Evolutionary conservation across 2,329 filamentous ascomycete genomes (phyloP).

Genomic region (Chalaropsis thielavioides): DNA sequence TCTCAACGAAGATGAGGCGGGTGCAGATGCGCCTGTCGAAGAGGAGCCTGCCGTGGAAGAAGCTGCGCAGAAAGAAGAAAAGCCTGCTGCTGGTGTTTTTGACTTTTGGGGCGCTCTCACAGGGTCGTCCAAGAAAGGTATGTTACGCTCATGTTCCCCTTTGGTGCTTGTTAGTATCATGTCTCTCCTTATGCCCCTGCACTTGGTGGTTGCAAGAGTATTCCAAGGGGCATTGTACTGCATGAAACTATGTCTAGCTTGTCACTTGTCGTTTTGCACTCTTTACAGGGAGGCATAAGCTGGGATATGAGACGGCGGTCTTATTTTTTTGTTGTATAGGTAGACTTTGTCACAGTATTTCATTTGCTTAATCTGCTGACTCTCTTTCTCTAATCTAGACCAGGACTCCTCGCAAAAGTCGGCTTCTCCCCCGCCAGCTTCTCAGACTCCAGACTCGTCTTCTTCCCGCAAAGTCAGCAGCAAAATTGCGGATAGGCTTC

Average conservation of each 20-base stretch:
- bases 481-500: slow-evolving; percentile 43
- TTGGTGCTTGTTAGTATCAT: neutral
- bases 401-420: slow-evolving; percentile 10
- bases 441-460: neutral
- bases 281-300: neutral
- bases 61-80: slow-evolving; percentile 10
- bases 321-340: neutral
- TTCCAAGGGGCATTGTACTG: neutral
- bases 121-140: slow-evolving; percentile 31
- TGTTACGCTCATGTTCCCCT: slow-evolving; percentile 19
- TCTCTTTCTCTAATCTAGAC: neutral
- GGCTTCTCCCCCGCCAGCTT: slow-evolving; percentile 3
- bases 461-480: slow-evolving; percentile 21
- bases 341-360: neutral
- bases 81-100: slow-evolving; percentile 30
- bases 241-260: neutral
- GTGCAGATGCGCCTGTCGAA: slow-evolving; percentile 18
- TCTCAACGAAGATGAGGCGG: slow-evolving; percentile 19
- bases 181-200: neutral
- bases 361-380: neutral
- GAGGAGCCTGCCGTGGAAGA: slow-evolving; percentile 24
- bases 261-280: neutral
- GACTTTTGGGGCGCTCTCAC: slow-evolving; percentile 42
- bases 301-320: neutral
- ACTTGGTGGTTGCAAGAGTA: neutral